Base-by-base conservation (phyloP, 2,329 filamentous ascomycete genomes). In the Malbranchea zuffiana region DNA sequence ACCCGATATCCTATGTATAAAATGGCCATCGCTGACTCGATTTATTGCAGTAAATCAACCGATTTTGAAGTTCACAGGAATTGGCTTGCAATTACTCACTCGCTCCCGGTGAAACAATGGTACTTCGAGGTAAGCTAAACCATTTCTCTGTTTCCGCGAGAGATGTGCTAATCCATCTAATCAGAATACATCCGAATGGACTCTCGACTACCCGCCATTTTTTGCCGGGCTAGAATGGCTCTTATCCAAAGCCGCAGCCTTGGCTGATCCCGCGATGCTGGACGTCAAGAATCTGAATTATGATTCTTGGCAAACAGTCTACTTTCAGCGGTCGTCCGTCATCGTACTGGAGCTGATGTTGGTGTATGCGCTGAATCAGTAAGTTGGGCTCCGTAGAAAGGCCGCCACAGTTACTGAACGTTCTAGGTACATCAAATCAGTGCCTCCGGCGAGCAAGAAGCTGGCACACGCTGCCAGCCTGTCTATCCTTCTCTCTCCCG, bases 21-120 rank as follows among this genome's bases (percentile, higher is more conserved):
- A n/a, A n/a, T n/a, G n/a, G n/a, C n/a, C n/a, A n/a, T n/a, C n/a
- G n/a, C n/a, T n/a, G n/a, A n/a, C n/a, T n/a, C n/a, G 31, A 44
- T 19, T 24, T 32, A 37, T 43, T 46, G 41, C 61, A 95, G 87
- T 69, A 95, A 93, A 70, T 98, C 90, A 4, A 98, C 90, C 50
- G 90, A 98, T 61, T 98, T 98, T 53, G 90, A 98, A 62, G 90
- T 98, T 38, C 90, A 98, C 63, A 80, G 90, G 47, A 98, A 98
- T 67, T 98, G 90, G 90, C 77, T 98, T 26, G 90, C 90, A 45
- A 85, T 96, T 50, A 96, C 90, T 3, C 72, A 94, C 62, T 93
- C 82, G 44, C 71, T 96, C 13, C 83, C 88, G 3, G 63, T 87
- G 34, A 77, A 82, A 59, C 71, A 92, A 49, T 98, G 90, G 90